Conservation (phyloP, 2,329 filamentous ascomycete genomes). For the Madurella mycetomatis region DNA sequence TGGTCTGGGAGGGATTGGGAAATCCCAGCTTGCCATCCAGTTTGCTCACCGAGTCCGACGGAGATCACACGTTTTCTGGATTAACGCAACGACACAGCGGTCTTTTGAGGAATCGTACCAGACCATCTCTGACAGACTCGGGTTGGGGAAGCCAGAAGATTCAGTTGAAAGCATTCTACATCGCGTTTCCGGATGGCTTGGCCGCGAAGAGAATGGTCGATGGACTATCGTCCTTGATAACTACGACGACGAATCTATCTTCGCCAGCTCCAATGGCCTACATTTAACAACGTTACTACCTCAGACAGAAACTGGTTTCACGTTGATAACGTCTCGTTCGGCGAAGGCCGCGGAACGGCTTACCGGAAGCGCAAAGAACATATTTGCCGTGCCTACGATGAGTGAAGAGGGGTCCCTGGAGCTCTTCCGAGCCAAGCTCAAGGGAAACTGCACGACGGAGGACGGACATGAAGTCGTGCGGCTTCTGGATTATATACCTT, state of each 20-base stretch:
- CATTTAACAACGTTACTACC: not conserved
- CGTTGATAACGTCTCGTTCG: not conserved
- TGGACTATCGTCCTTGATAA: conserved; percentile 38
- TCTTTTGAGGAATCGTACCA: conserved; percentile 31
- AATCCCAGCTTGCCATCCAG: conserved; percentile 20
- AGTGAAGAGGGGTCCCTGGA: conserved; percentile 11
- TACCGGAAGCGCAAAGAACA: not conserved
- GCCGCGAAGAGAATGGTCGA: conserved; percentile 23
- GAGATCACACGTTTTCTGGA: conserved; percentile 15
- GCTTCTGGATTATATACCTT: conserved; percentile 29
- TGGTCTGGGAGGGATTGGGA: conserved; percentile 32
- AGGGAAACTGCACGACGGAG: not conserved
- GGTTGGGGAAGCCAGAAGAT: conserved; percentile 25
- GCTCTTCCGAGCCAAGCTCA: conserved; percentile 27
- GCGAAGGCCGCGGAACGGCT: not conserved
- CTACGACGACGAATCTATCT: conserved; percentile 30
- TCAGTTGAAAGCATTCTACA: conserved; percentile 19
- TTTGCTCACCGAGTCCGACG: conserved; percentile 9
- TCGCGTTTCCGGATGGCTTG: conserved; percentile 31
- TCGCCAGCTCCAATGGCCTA: conserved; percentile 18
- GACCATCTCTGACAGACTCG: conserved; percentile 28
- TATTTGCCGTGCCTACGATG: not conserved
- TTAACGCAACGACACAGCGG: conserved; percentile 7
- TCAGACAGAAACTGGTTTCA: conserved; percentile 12
- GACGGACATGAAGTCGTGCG: conserved; percentile 27